These are phyloP conservation scores for Quercus ilex DNA, from an alignment of 306 rosid genomes.

Conservation along the genomic window DNA sequence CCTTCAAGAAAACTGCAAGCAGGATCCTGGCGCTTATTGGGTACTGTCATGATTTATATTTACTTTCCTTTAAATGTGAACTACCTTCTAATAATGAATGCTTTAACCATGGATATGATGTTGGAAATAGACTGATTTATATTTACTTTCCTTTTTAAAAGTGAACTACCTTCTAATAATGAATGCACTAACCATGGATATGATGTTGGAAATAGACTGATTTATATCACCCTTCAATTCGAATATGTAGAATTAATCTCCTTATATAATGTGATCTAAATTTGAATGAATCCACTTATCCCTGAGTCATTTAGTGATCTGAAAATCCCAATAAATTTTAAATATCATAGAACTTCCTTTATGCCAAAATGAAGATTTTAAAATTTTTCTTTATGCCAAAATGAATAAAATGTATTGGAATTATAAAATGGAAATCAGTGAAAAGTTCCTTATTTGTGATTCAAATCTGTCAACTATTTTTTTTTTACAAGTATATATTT, in stretches of 20 bases:
- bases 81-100: not conserved
- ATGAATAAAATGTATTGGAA: no score
- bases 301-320: no score
- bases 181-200: not conserved
- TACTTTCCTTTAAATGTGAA: not conserved
- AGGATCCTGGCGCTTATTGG: slow-evolving; percentile 99
- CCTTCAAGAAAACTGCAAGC: slow-evolving; percentile 94
- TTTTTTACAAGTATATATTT: no score
- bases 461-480: no score
- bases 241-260: not conserved
- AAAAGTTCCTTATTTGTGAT: no score
- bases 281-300: not conserved
- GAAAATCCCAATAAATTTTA: no score
- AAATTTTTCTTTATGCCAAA: not conserved
- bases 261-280: not conserved
- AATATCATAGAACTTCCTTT: not conserved
- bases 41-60: slow-evolving; percentile 39
- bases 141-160: not conserved
- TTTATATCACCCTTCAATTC: not conserved
- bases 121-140: not conserved
- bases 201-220: not conserved
- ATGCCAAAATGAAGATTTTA: not conserved
- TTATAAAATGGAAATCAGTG: no score
- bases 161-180: not conserved
- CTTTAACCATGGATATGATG: not conserved